Evolutionary conservation across 208 protist genomes (phyloP).

Genomic region (Sergeia podlipaevii): DNA sequence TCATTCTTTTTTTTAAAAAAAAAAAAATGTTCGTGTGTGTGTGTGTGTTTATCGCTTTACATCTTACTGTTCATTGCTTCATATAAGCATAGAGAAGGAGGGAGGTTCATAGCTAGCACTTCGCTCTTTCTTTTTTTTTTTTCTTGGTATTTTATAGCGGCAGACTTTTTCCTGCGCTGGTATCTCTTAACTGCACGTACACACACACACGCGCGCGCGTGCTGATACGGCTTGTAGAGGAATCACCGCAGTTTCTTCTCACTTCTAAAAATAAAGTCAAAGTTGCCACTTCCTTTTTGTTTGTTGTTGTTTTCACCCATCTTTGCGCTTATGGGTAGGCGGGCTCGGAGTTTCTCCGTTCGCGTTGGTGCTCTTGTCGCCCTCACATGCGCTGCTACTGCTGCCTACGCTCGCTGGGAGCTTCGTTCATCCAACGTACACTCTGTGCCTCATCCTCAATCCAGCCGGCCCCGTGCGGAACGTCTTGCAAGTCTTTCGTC

Average conservation of each 20-base stretch:
- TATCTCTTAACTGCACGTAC: too few relatives aligned
- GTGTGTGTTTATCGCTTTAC: too few relatives aligned
- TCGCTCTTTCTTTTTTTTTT: conserved; percentile 1
- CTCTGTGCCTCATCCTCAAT: neutral
- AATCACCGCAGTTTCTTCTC: too few relatives aligned
- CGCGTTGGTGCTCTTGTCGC: conserved; percentile 19
- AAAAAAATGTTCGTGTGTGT: neutral
- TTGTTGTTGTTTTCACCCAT: conserved; percentile 5
- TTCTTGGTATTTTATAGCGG: neutral
- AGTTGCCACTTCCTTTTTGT: too few relatives aligned
- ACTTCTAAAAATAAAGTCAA: too few relatives aligned
- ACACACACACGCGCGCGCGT: too few relatives aligned
- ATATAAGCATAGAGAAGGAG: too few relatives aligned
- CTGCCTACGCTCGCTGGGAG: conserved; percentile 47
- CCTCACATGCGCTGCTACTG: conserved; percentile 1
- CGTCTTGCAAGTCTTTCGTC: conserved; percentile 18
- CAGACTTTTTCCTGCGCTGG: too few relatives aligned
- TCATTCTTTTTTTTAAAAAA: too few relatives aligned
- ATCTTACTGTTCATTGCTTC: too few relatives aligned
- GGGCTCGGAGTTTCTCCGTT: conserved; percentile 27
- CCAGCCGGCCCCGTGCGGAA: conserved; percentile 7
- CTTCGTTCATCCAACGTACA: conserved; percentile 25
- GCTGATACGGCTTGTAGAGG: too few relatives aligned
- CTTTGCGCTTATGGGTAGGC: conserved; percentile 48
- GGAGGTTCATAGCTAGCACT: neutral